A percentile compares a stretch with the other conserved stretches of the same genome.
phyloP scores from a whole-genome alignment of 306 rosid genomes.

The Casuarina cunninghamiana region DNA sequence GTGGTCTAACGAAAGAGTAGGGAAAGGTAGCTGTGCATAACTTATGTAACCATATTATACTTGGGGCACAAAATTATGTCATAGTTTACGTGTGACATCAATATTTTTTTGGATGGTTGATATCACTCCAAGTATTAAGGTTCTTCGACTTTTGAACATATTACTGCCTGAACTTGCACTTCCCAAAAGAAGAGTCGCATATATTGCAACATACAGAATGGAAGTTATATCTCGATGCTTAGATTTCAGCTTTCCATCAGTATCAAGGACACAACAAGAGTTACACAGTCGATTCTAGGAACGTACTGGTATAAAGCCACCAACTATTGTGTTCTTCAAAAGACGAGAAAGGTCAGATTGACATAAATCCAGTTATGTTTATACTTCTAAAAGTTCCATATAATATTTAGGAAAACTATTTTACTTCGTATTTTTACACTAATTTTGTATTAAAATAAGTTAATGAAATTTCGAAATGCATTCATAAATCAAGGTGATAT shows the following conservation, averaged over 20 bases:
- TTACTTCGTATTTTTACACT: too few relatives aligned
- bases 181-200: background rate
- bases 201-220: background rate
- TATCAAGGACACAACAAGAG: constrained; percentile 79
- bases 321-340: constrained; percentile 79
- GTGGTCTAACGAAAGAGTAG: background rate
- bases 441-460: too few relatives aligned
- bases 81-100: background rate
- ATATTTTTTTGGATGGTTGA: background rate
- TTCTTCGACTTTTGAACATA: background rate
- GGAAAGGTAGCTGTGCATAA: background rate
- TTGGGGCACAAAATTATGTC: background rate
- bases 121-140: background rate
- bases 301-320: constrained; percentile 90
- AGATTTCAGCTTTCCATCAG: constrained; percentile 72
- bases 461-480: too few relatives aligned
- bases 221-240: constrained; percentile 45
- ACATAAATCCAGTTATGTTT: too few relatives aligned
- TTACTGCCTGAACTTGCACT: background rate
- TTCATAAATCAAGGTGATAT: too few relatives aligned
- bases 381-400: too few relatives aligned
- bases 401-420: too few relatives aligned
- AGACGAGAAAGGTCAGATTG: constrained; percentile 59
- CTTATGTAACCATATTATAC: background rate
- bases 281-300: constrained; percentile 69